A percentile compares a stretch with the other conserved stretches of the same genome.
These are phyloP conservation scores for Acanthamoeba lenticulata DNA, from an alignment of 208 protist genomes.

Conservation along the genomic window DNA sequence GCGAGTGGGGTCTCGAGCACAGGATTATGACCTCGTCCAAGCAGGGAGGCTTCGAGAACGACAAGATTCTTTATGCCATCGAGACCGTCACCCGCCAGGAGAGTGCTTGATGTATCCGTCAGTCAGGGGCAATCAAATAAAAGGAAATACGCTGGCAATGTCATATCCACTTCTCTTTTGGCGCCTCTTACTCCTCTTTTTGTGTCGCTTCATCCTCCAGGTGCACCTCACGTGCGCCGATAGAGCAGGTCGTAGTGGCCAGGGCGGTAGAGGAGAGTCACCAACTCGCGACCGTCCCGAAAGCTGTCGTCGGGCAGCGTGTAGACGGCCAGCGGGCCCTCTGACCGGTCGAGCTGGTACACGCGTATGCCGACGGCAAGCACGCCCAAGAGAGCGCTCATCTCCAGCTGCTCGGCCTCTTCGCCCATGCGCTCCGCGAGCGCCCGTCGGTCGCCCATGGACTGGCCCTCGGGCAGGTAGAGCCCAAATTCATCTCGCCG, in stretches of 20 bases:
- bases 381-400: background rate
- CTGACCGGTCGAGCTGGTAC: background rate
- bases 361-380: background rate
- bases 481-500: background rate
- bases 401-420: slow-evolving; percentile 55
- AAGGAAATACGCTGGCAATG: too few relatives aligned
- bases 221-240: background rate
- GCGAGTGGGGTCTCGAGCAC: too few relatives aligned
- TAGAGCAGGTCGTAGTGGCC: slow-evolving; percentile 51
- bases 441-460: background rate
- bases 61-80: too few relatives aligned
- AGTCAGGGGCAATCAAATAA: too few relatives aligned
- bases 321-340: background rate
- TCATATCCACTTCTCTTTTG: too few relatives aligned
- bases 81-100: too few relatives aligned
- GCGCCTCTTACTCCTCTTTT: too few relatives aligned
- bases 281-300: background rate
- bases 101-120: too few relatives aligned
- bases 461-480: slow-evolving; percentile 15
- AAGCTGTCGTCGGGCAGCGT: background rate
- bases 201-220: too few relatives aligned
- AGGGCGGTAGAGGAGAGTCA: slow-evolving; percentile 10
- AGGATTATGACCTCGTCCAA: too few relatives aligned
- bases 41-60: too few relatives aligned
- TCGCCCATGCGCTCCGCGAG: slow-evolving; percentile 32